Evolutionary conservation across 306 rosid genomes (phyloP).

Genomic region (Coriaria nepalensis): DNA sequence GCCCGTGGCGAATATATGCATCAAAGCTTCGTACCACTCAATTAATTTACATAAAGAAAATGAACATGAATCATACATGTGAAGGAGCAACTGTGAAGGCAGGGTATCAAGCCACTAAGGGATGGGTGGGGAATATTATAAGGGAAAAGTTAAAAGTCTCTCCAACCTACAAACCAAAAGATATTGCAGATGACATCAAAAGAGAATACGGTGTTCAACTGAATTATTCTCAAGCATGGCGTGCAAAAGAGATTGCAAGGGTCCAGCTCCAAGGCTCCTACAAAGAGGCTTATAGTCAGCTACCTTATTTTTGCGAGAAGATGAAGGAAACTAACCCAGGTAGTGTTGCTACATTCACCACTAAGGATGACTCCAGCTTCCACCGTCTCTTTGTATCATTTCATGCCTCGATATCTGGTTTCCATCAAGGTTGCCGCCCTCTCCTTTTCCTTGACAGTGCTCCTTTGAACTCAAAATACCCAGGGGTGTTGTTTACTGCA

Average conservation of each 20-base stretch:
- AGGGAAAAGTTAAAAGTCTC: conserved; percentile 87
- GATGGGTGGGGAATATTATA: conserved; percentile 96
- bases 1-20: conserved; percentile 96
- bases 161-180: conserved; percentile 94
- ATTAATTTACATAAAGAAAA: conserved; percentile 83
- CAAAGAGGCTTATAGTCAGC: conserved; percentile 84
- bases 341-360: conserved; percentile 71
- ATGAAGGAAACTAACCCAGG: conserved; percentile 91
- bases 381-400: conserved; percentile 85
- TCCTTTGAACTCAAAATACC: conserved; percentile 80
- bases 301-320: conserved; percentile 79
- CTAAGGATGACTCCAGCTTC: conserved; percentile 90
- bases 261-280: conserved; percentile 95
- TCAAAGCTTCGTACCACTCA: conserved; percentile 84
- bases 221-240: conserved; percentile 98
- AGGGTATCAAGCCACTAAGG: conserved; percentile 93
- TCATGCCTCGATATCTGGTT: conserved; percentile 71
- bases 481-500: conserved; percentile 75
- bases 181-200: conserved; percentile 80
- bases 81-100: conserved; percentile 89
- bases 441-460: conserved; percentile 74
- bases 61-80: conserved; percentile 67
- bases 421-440: conserved; percentile 83
- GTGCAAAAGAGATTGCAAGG: conserved; percentile 94
- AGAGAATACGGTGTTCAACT: conserved; percentile 89